A percentile compares a stretch with the other conserved stretches of the same genome.
These are phyloP conservation scores for Geotrichum histeridarum DNA, from an alignment of 1,139 yeast genomes.

Conservation along the genomic window DNA sequence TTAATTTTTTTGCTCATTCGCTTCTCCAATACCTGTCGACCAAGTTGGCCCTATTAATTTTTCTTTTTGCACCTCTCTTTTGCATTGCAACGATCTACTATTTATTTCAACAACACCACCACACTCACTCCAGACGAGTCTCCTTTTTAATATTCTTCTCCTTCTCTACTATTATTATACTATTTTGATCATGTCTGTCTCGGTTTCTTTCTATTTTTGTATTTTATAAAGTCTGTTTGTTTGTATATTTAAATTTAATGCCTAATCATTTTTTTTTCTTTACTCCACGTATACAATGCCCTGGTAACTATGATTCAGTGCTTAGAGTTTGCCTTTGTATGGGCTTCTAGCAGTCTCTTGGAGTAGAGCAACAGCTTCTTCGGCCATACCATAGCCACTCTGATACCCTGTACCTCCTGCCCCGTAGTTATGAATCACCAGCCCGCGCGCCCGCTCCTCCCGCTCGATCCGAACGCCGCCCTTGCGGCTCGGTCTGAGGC, in stretches of 20 bases:
- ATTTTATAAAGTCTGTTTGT: too few relatives aligned
- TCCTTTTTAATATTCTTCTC: too few relatives aligned
- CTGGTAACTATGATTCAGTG: too few relatives aligned
- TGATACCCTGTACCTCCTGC: constrained; percentile 53
- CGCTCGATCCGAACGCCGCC: constrained; percentile 60
- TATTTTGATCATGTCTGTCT: too few relatives aligned
- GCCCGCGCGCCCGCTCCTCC: constrained; percentile 38
- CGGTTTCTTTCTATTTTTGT: too few relatives aligned
- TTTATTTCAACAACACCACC: not conserved
- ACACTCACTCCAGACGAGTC: not conserved
- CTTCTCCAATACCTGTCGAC: not conserved
- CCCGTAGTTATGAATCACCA: constrained; percentile 50
- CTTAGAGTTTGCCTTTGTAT: not conserved
- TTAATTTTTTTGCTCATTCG: not conserved
- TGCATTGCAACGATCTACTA: not conserved
- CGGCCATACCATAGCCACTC: constrained; percentile 20
- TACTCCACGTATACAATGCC: too few relatives aligned
- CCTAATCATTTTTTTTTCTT: not conserved
- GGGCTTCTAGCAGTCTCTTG: not conserved
- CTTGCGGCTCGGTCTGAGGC: constrained; percentile 59
- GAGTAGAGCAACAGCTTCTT: constrained; percentile 8
- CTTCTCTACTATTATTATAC: too few relatives aligned
- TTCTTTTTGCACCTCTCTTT: too few relatives aligned
- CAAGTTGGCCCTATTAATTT: too few relatives aligned
- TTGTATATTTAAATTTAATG: not conserved